These are phyloP conservation scores for Pholiota conissans DNA, from an alignment of 768 basidiomycete species.

Conservation along the genomic window DNA sequence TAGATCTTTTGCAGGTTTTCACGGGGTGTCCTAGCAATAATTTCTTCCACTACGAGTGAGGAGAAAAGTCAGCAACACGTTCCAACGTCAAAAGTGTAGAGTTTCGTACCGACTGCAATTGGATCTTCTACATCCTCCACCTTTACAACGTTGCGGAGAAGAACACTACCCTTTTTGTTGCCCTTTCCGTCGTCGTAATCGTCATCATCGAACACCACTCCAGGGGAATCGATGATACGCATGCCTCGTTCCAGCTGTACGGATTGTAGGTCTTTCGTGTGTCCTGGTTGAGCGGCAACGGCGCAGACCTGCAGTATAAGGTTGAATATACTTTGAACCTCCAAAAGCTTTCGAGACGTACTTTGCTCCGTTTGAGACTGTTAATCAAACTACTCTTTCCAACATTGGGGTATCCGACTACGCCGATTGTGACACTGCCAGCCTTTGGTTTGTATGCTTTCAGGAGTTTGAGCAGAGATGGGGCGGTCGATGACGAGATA, in stretches of 20 bases:
- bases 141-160: conserved; percentile 86
- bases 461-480: conserved; percentile 74
- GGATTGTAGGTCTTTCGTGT: conserved; percentile 90
- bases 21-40: conserved; percentile 68
- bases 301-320: conserved; percentile 68
- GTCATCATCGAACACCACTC: conserved; percentile 93
- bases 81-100: background rate
- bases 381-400: conserved; percentile 96
- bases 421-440: conserved; percentile 80
- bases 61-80: background rate
- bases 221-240: conserved; percentile 92
- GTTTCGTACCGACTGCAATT: conserved; percentile 73
- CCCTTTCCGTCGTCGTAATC: conserved; percentile 44
- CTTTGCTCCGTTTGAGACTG: conserved; percentile 83
- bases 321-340: background rate
- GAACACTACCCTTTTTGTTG: conserved; percentile 57
- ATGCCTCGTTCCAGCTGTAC: conserved; percentile 91
- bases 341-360: conserved; percentile 23
- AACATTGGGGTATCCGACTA: conserved; percentile 97
- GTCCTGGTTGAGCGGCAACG: conserved; percentile 92
- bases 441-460: conserved; percentile 79
- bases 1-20: conserved; percentile 84
- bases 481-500: conserved; percentile 76
- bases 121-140: conserved; percentile 92
- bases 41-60: conserved; percentile 72